Percentiles rank a stretch among this genome's conserved stretches.
Conservation (phyloP, 2,329 filamentous ascomycete genomes). For the Aspergillus quadricinctus region DNA sequence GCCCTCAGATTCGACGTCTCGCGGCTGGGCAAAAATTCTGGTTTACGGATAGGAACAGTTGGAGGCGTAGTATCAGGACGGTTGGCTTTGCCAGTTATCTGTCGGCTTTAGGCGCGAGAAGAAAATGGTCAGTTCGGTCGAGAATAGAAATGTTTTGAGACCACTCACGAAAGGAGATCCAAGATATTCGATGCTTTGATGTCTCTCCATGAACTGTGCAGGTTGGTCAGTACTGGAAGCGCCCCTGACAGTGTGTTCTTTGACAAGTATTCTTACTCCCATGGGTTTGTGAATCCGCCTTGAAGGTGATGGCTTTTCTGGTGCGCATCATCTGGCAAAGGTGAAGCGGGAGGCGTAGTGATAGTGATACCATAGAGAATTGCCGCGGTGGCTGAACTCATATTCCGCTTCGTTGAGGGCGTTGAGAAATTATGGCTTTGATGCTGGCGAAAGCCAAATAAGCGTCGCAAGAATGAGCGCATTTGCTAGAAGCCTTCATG, state of each 20-base stretch:
- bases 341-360: conserved; percentile 28
- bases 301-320: conserved; percentile 38
- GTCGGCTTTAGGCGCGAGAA: conserved; percentile 28
- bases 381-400: conserved; percentile 34
- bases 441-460: conserved; percentile 19
- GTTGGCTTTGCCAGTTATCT: conserved; percentile 48
- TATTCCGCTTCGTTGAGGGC: conserved; percentile 24
- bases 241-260: not conserved
- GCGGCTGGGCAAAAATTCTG: conserved; percentile 62
- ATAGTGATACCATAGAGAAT: conserved; percentile 41
- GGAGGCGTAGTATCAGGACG: conserved; percentile 60
- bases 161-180: conserved; percentile 15
- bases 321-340: conserved; percentile 37
- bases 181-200: conserved; percentile 2
- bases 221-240: conserved; percentile 1
- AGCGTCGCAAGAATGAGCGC: conserved; percentile 20
- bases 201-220: conserved; percentile 20
- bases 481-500: conserved; percentile 8
- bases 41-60: conserved; percentile 63
- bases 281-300: conserved; percentile 41
- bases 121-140: not conserved
- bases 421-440: conserved; percentile 6
- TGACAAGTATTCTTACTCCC: conserved; percentile 30
- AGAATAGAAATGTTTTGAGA: not conserved
- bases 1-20: conserved; percentile 63